Evolutionary conservation across 1,284 basidiomycete genomes (phyloP).

Genomic region (Malassezia obtusa): DNA sequence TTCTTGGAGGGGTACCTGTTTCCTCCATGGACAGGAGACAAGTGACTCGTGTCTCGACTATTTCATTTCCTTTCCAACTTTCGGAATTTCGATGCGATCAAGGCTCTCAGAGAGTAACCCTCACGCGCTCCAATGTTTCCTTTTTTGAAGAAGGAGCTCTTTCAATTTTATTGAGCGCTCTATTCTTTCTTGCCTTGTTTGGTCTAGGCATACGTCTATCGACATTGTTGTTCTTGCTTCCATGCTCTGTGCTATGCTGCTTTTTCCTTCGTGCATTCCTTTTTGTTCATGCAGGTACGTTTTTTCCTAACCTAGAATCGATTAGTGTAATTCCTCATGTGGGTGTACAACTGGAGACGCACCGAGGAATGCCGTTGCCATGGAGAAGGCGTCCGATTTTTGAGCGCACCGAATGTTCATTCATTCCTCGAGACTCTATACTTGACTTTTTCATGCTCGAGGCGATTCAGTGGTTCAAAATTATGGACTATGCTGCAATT

Average conservation of each 20-base stretch:
- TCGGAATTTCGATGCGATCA: too few relatives aligned
- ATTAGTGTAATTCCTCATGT: conserved; percentile 24
- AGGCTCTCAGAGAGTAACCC: too few relatives aligned
- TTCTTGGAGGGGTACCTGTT: conserved; percentile 49
- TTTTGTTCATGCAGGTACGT: background rate
- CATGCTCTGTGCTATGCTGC: too few relatives aligned
- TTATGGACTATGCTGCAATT: conserved; percentile 29
- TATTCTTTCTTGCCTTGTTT: too few relatives aligned
- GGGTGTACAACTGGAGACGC: conserved; percentile 31
- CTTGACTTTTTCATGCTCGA: conserved; percentile 34
- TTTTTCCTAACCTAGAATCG: conserved; percentile 13
- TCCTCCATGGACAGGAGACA: too few relatives aligned
- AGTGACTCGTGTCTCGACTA: too few relatives aligned
- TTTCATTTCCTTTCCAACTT: background rate
- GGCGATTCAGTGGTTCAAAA: conserved; percentile 23
- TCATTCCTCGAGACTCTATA: conserved; percentile 32
- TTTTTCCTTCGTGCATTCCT: background rate
- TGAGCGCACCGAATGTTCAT: background rate
- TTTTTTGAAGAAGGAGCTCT: too few relatives aligned
- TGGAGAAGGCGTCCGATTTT: background rate
- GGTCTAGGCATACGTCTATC: too few relatives aligned
- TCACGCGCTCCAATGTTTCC: too few relatives aligned
- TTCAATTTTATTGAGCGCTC: too few relatives aligned
- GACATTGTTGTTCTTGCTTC: too few relatives aligned
- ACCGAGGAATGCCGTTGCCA: conserved; percentile 18